A percentile compares a stretch with the other conserved stretches of the same genome.
phyloP scores from a whole-genome alignment of 495 filamentous ascomycete genomes.

The Hypoxylon fuscum region DNA sequence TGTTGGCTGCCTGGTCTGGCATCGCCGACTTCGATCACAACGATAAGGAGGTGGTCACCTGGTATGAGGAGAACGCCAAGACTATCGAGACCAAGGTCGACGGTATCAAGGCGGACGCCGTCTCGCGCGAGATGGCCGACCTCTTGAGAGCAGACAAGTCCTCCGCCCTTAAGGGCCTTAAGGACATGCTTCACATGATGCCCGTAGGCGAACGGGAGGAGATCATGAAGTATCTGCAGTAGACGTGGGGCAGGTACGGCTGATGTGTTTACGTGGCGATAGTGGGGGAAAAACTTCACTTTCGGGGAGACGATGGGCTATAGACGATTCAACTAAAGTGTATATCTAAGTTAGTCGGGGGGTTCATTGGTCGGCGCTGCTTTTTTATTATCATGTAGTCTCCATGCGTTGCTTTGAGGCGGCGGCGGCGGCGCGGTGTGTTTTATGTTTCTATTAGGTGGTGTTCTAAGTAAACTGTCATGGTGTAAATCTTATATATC shows the following conservation, averaged over 20 bases:
- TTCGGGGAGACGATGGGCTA: background rate
- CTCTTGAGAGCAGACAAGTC: constrained; percentile 71
- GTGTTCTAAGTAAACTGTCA: too few relatives aligned
- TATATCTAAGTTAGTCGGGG: constrained; percentile 5
- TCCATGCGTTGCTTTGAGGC: too few relatives aligned
- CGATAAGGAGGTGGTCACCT: constrained; percentile 85
- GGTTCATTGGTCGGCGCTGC: too few relatives aligned
- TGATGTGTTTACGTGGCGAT: background rate
- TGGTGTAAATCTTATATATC: too few relatives aligned
- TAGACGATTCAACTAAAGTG: background rate
- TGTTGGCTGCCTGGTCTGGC: constrained; percentile 80
- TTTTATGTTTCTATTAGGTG: too few relatives aligned
- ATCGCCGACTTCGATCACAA: constrained; percentile 75
- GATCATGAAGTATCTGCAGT: constrained; percentile 75
- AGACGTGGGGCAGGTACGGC: constrained; percentile 13
- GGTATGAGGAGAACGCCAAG: constrained; percentile 98
- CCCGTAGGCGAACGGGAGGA: constrained; percentile 88
- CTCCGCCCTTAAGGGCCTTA: constrained; percentile 82
- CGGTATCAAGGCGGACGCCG: constrained; percentile 74
- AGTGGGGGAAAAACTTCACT: background rate
- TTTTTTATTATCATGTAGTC: too few relatives aligned
- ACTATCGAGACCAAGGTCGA: constrained; percentile 81
- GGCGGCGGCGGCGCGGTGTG: too few relatives aligned
- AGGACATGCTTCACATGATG: constrained; percentile 84
- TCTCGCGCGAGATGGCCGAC: constrained; percentile 80